Evolutionary conservation across 306 rosid species (phyloP).

Genomic region (Lotus japonicus): DNA sequence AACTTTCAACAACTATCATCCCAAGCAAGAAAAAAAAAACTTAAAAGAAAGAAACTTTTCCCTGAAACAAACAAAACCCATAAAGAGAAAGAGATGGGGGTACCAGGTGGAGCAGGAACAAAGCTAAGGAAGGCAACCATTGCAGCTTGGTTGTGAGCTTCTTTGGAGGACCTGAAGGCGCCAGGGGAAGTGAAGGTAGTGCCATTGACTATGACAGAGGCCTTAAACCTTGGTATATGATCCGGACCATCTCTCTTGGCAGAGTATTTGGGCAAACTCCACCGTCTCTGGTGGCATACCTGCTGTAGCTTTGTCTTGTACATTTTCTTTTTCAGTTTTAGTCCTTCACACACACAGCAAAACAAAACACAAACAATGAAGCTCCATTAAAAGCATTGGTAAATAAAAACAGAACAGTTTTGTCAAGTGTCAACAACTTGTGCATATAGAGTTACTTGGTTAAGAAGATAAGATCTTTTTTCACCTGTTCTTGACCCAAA

Average conservation of each 20-base stretch:
- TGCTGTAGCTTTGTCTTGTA: conserved; percentile 59
- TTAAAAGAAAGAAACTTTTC: not conserved
- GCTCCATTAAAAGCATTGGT: too few species aligned
- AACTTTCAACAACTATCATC: not conserved
- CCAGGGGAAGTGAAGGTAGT: conserved; percentile 25
- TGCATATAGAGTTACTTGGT: too few species aligned
- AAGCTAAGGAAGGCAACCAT: conserved; percentile 44
- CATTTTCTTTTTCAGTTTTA: conserved; percentile 27
- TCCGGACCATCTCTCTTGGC: conserved; percentile 45
- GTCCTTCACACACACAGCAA: not conserved
- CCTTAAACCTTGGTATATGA: conserved; percentile 48
- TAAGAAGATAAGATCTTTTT: too few species aligned
- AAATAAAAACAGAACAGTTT: too few species aligned
- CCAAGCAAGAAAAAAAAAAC: not conserved
- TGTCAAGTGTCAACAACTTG: too few species aligned
- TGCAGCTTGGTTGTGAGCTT: conserved; percentile 61
- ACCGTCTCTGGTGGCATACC: conserved; percentile 48
- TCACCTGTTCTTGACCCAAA: too few species aligned
- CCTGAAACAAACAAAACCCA: not conserved
- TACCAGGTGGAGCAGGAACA: conserved; percentile 21
- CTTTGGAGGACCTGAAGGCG: conserved; percentile 39
- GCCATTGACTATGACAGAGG: conserved; percentile 46
- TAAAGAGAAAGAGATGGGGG: not conserved
- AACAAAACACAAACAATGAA: too few species aligned
- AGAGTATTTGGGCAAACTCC: conserved; percentile 46